These are phyloP conservation scores for Epithemia pelagica DNA, from an alignment of 108 stramenopile species.

Conservation along the genomic window DNA sequence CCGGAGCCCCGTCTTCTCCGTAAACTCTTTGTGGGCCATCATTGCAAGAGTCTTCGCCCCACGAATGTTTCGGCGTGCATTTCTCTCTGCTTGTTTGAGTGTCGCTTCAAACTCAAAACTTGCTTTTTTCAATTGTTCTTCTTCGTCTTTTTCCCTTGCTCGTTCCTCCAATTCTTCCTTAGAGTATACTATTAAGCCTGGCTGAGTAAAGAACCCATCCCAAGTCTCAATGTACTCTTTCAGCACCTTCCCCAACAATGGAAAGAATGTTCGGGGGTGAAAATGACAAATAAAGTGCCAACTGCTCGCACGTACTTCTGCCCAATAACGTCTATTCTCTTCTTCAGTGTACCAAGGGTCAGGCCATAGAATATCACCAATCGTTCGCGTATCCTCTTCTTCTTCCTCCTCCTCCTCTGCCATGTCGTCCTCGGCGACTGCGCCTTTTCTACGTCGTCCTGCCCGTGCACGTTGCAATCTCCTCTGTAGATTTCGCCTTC, in stretches of 20 bases:
- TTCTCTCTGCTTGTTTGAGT: constrained; percentile 22
- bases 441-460: background rate
- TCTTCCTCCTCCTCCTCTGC: constrained; percentile 36
- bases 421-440: constrained; percentile 20
- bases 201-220: constrained; percentile 12
- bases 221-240: constrained; percentile 7
- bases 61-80: constrained; percentile 52
- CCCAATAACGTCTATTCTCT: background rate
- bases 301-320: background rate
- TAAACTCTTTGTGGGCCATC: constrained; percentile 37
- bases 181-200: constrained; percentile 6
- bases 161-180: constrained; percentile 2
- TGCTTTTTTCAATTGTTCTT: background rate
- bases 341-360: constrained; percentile 7
- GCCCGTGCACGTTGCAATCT: background rate
- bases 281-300: background rate
- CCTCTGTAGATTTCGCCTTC: background rate
- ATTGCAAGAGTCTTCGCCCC: constrained; percentile 33
- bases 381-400: constrained; percentile 20
- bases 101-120: background rate
- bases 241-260: background rate
- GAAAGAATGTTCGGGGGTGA: background rate
- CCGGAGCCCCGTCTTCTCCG: constrained; percentile 54
- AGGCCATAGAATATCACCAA: constrained; percentile 10
- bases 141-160: background rate